Evolutionary conservation across 305 asterid species (phyloP).

Genomic region (Andrographis paniculata): DNA sequence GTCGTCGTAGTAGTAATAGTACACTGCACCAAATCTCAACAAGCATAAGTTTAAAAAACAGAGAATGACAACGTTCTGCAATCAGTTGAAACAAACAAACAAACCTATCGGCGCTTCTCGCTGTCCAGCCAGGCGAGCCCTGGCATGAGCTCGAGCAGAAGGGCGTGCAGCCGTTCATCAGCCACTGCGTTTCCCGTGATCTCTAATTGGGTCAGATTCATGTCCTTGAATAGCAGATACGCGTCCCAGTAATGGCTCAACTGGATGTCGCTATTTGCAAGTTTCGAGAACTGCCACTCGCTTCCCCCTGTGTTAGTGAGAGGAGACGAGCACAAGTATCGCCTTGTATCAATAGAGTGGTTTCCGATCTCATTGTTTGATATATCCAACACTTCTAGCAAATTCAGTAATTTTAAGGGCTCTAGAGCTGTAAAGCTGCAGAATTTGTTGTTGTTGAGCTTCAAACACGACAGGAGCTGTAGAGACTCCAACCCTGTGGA

Average conservation of each 20-base stretch:
- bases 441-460: conserved; percentile 58
- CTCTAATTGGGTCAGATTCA: conserved; percentile 69
- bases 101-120: conserved; percentile 28
- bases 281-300: conserved; percentile 36
- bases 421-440: conserved; percentile 70
- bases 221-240: conserved; percentile 43
- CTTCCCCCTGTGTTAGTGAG: conserved; percentile 39
- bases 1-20: neutral
- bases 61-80: too few species aligned
- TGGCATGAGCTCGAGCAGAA: conserved; percentile 53
- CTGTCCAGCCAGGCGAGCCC: conserved; percentile 72
- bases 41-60: too few species aligned
- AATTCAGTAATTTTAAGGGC: conserved; percentile 53
- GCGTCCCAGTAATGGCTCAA: conserved; percentile 55
- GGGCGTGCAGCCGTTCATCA: conserved; percentile 34
- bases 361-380: conserved; percentile 86
- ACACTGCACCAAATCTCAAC: neutral
- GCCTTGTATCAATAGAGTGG: conserved; percentile 69
- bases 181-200: conserved; percentile 50
- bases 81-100: conserved; percentile 2
- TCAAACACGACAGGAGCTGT: conserved; percentile 78
- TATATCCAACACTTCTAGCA: conserved; percentile 54
- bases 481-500: conserved; percentile 83
- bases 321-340: conserved; percentile 78
- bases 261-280: conserved; percentile 18